Conservation (phyloP, 2,329 filamentous ascomycete species). For the Drechslerella coelobrocha region DNA sequence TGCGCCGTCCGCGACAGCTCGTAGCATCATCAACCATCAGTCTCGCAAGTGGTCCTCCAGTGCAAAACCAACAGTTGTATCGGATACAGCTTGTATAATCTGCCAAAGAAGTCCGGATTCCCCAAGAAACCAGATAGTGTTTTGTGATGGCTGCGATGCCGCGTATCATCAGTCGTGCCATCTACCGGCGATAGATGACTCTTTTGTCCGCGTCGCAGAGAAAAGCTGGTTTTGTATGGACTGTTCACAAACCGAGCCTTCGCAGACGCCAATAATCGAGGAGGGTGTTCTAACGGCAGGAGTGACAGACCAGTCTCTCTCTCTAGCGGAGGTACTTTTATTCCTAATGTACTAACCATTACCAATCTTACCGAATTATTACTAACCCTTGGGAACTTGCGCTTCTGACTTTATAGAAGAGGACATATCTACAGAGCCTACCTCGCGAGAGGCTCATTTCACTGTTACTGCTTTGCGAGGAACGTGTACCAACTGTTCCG, state of each 20-base stretch:
- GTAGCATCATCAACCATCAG: no score
- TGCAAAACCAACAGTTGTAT: no score
- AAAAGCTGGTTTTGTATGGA: conserved; percentile 74
- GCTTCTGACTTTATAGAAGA: conserved; percentile 10
- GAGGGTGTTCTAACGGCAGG: not conserved
- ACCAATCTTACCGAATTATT: no score
- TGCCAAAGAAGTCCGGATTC: no score
- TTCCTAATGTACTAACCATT: no score
- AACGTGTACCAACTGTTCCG: not conserved
- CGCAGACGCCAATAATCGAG: conserved; percentile 19
- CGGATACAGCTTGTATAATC: no score
- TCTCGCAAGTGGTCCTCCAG: no score
- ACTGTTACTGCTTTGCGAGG: conserved; percentile 10
- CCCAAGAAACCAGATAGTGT: conserved; percentile 76
- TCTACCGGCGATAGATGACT: conserved; percentile 74
- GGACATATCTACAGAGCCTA: conserved; percentile 14
- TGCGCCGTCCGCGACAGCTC: not conserved
- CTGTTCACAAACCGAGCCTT: conserved; percentile 65
- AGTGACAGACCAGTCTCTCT: not conserved
- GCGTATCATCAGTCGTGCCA: conserved; percentile 85
- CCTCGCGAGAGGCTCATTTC: conserved; percentile 11
- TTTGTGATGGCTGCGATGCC: conserved; percentile 80
- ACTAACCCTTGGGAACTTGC: no score
- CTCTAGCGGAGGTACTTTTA: not conserved
- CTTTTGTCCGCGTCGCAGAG: conserved; percentile 70